A percentile compares a stretch with the other conserved stretches of the same genome.
Conservation (phyloP, 805 yeast genomes). For the Myxozyma geophila region DNA sequence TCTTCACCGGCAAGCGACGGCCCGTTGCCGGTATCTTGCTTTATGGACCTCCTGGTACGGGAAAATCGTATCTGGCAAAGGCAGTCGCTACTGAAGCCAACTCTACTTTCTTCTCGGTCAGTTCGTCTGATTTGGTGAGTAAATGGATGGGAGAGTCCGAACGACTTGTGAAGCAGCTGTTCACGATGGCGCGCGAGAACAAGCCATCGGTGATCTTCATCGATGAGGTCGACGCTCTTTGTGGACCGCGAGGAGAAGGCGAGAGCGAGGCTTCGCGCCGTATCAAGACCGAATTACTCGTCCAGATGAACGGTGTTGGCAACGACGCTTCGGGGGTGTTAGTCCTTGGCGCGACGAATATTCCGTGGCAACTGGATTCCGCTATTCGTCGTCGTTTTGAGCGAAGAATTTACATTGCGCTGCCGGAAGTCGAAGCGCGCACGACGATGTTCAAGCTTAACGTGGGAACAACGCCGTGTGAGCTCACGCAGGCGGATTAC, state of each 20-base stretch:
- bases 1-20: constrained; percentile 91
- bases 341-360: constrained; percentile 96
- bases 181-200: constrained; percentile 93
- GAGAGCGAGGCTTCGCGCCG: constrained; percentile 96
- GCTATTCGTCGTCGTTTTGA: constrained; percentile 95
- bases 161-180: constrained; percentile 90
- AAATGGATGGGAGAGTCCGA: constrained; percentile 99
- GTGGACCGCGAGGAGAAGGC: constrained; percentile 98
- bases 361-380: constrained; percentile 98
- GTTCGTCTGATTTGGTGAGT: constrained; percentile 93
- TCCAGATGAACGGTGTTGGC: constrained; percentile 99
- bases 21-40: constrained; percentile 89
- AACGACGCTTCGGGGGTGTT: constrained; percentile 89
- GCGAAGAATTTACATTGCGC: constrained; percentile 88
- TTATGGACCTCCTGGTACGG: constrained; percentile 96
- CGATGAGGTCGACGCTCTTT: constrained; percentile 96
- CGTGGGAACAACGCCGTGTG: constrained; percentile 88
- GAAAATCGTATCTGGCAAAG: constrained; percentile 94
- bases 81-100: constrained; percentile 99
- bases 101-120: constrained; percentile 93
- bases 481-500: constrained; percentile 71
- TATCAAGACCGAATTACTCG: constrained; percentile 92
- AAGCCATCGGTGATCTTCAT: constrained; percentile 95
- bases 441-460: constrained; percentile 92
- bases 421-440: constrained; percentile 93